These are phyloP conservation scores for Cyclospora cayetanensis DNA, from an alignment of 169 alveolate species.

Conservation along the genomic window DNA sequence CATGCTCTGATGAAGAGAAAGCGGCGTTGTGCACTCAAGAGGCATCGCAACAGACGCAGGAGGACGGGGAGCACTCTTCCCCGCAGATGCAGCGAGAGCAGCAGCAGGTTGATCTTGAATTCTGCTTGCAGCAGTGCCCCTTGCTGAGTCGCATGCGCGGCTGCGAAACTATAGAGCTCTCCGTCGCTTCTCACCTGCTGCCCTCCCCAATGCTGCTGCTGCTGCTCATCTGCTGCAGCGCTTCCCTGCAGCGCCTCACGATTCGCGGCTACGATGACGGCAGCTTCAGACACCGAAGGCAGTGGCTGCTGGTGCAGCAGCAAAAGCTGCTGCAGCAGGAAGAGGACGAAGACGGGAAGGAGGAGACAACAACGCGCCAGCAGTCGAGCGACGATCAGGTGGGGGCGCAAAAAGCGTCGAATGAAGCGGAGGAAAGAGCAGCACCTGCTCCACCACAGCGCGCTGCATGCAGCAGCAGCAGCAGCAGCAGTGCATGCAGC, in stretches of 20 bases:
- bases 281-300: conserved; percentile 16
- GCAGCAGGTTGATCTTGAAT: neutral
- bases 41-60: neutral
- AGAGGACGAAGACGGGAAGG: neutral
- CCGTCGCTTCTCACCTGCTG: conserved; percentile 1
- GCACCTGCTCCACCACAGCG: neutral
- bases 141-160: neutral
- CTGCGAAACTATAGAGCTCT: neutral
- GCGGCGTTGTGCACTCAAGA: neutral
- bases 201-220: conserved; percentile 35
- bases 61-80: neutral
- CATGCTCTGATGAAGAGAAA: neutral
- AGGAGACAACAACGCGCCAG: neutral
- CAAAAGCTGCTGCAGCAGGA: conserved; percentile 29
- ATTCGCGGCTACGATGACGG: neutral
- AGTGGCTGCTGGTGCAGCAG: conserved; percentile 25
- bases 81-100: conserved; percentile 25
- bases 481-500: conserved; percentile 26
- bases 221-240: conserved; percentile 35
- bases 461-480: neutral
- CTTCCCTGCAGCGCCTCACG: neutral
- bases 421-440: neutral
- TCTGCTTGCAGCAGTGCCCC: conserved; percentile 11
- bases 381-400: neutral
- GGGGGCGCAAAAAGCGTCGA: neutral